Evolutionary conservation across 164 flowering plant genomes (phyloP), one percentile per base, ranked within the genome.

Genomic region (Vitis labrusca): DNA sequence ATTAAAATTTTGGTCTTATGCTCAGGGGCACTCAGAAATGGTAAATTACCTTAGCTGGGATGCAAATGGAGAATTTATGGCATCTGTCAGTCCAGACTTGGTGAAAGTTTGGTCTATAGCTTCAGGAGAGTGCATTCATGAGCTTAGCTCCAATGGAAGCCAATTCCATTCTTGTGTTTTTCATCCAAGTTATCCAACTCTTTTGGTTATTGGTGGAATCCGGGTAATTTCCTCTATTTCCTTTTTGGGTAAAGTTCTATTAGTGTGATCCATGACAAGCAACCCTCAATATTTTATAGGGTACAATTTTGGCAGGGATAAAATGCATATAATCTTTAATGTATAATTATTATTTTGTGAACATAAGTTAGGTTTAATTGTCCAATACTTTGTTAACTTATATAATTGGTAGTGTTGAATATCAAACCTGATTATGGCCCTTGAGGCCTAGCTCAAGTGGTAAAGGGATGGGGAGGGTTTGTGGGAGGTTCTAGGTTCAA

Each of bases 21-120:
- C 61, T 64, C 79, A 94, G 97, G 97, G 93, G 52, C 97, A 94
- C 75, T 63, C 85, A 11, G 71, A 84, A 59, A 79, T 77, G 73
- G 89, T 92, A 19, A 84, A 84, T 68, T 88, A 87, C 70, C 73
- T 94, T 14, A 89, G 97, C 85, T 94, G 98, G 98, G 97, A 92
- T 77, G 77, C 77, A 53, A 89, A 70, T 75, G 98, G 98, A 65
- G 97, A 92, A 49, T 83, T 65, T 75, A 71, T 91, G 71, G 97
- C 97, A 49, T 84, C 95, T 67, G 97, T 91, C 19, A 91, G 93
- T 77, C 83, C 85, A 75, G 96, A 90, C 52, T 74, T 76, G 51
- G 93, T 91, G 59, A 91, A 85, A 70, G 83, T 93, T 61, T 93
- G 98, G 98, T 87, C 95, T 9, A 37, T 88, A 52, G 56, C 73